Evolutionary conservation across 129 eudicot species (phyloP), one percentile per base, ranked within the genome.

Genomic region (Flaveria ramosissima): DNA sequence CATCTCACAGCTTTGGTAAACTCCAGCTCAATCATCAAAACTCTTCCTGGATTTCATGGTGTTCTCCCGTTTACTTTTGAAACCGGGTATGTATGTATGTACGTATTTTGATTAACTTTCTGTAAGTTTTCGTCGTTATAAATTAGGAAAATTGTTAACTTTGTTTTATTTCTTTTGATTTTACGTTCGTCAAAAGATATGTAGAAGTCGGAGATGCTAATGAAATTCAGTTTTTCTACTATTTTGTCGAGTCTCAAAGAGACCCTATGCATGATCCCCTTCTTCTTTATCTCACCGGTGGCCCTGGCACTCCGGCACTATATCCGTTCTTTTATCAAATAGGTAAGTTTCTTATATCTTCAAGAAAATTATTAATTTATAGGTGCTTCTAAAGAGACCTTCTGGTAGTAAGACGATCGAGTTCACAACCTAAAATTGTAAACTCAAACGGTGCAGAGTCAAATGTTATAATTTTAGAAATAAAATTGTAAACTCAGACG

Each of bases 261-360:
- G 21, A 51, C 57, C 57, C 57, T 1, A 5, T 51, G 57, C 57
- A 51, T 51, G 57, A 51, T 15, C 57, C 57, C 14, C 6, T 51
- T 51, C 57, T 51, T 51, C 57, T 51, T 51, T 51, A 51, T 51
- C 57, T 51, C 8, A 51, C 57, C 57, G 57, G 57, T 51, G 57
- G 57, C 57, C 57, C 57, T 13, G 57, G 57, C 19, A 51, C 57
- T 5, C 57, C 57, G 1, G 57, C 57, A 13, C 57, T 51, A 14
- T 51, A 51, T 51, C 57, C 57, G 2, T 51, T 51, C 57, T 2
- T 51, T 15, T 51, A 51, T 15, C 57, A 51, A 51, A 51, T 51
- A 15, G 57, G 57, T 51, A 51, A 14, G 8, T 51, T 13, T 13
- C 50, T 36, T 6, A 36, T 5, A 36, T 36, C 7, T 36, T 36